phyloP scores from a whole-genome alignment of 805 yeast species.

The Cyberlindnera japonica region DNA sequence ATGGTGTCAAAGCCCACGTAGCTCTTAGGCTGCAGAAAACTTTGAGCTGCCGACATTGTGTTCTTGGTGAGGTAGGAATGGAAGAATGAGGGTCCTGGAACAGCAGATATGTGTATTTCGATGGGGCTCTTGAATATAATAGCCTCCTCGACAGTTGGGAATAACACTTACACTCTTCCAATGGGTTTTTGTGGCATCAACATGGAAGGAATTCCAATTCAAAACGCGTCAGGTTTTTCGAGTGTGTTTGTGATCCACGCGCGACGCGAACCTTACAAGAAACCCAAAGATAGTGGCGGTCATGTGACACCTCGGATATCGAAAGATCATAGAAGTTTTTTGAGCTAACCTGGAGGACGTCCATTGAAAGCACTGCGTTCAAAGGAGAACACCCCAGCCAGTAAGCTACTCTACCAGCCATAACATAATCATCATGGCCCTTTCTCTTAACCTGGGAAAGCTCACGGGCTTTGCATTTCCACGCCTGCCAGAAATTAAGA shows the following conservation, averaged over 20 bases:
- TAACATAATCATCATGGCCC: constrained; percentile 15
- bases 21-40: constrained; percentile 49
- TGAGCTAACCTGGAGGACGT: not conserved
- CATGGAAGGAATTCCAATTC: constrained; percentile 16
- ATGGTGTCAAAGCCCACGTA: constrained; percentile 97
- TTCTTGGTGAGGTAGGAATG: not conserved
- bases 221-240: constrained; percentile 17
- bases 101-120: too few species aligned
- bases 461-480: constrained; percentile 21
- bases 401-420: not conserved
- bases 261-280: constrained; percentile 1
- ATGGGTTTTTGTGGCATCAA: constrained; percentile 7
- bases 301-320: not conserved
- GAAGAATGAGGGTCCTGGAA: too few species aligned
- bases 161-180: too few species aligned
- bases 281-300: too few species aligned
- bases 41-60: constrained; percentile 13
- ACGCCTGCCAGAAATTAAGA: constrained; percentile 25
- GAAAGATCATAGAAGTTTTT: not conserved
- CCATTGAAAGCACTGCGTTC: too few species aligned
- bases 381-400: not conserved
- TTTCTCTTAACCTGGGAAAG: constrained; percentile 21
- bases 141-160: too few species aligned
- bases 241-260: constrained; percentile 9
- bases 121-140: too few species aligned